These are phyloP conservation scores for Dichomitus squalens DNA, from an alignment of 1,284 basidiomycete genomes.

Conservation along the genomic window DNA sequence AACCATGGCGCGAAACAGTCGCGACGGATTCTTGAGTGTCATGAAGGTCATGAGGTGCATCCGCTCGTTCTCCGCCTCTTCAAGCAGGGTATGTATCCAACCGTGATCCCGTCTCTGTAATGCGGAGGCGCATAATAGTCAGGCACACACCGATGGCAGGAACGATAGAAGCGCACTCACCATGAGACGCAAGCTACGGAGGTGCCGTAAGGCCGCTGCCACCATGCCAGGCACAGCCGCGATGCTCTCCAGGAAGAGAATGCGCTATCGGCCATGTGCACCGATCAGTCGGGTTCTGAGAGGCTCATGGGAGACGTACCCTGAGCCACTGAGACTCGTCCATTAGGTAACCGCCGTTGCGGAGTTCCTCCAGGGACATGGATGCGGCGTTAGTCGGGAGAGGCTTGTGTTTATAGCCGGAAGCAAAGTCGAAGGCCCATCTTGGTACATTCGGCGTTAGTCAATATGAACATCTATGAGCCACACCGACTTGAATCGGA, in stretches of 20 bases:
- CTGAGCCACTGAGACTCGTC: conserved; percentile 78
- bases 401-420: conserved; percentile 77
- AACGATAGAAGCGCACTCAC: conserved; percentile 38
- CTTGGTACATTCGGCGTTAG: conserved; percentile 35
- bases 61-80: conserved; percentile 95
- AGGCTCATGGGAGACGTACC: conserved; percentile 39
- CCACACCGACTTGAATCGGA: neutral
- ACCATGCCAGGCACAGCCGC: conserved; percentile 97
- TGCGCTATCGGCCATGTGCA: conserved; percentile 49
- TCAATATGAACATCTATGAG: neutral
- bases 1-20: conserved; percentile 79
- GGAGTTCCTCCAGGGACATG: conserved; percentile 71
- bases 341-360: conserved; percentile 74
- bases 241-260: conserved; percentile 88
- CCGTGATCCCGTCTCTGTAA: conserved; percentile 83
- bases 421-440: conserved; percentile 74
- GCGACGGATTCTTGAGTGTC: conserved; percentile 78
- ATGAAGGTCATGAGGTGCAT: conserved; percentile 96
- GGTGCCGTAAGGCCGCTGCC: conserved; percentile 83
- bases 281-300: neutral
- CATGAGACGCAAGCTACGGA: conserved; percentile 83
- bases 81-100: conserved; percentile 84
- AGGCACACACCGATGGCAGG: conserved; percentile 4
- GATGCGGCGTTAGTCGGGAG: conserved; percentile 58
- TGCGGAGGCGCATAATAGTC: conserved; percentile 4